These are phyloP conservation scores for Allantophomopsis cytisporea DNA, from an alignment of 2,329 filamentous ascomycete species.

Conservation along the genomic window DNA sequence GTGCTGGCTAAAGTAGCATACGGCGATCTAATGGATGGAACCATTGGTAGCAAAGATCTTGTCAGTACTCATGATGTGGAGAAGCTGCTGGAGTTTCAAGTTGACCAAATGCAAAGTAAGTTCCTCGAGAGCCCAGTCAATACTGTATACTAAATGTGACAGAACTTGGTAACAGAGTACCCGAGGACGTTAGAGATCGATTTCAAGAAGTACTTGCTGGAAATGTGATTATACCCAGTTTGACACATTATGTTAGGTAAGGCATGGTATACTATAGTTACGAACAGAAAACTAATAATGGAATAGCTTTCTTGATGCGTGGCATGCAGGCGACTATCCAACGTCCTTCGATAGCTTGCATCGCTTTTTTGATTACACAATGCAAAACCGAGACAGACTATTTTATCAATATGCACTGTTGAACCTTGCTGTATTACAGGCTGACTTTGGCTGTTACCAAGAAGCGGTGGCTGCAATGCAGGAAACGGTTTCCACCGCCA, in stretches of 20 bases:
- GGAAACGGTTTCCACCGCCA: conserved; percentile 85
- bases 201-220: conserved; percentile 57
- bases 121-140: conserved; percentile 2
- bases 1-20: conserved; percentile 18
- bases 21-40: conserved; percentile 4
- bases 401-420: conserved; percentile 93
- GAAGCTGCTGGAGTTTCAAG: conserved; percentile 72
- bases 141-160: conserved; percentile 11
- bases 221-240: conserved; percentile 53
- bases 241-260: conserved; percentile 64
- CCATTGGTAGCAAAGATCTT: conserved; percentile 7
- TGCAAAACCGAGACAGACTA: conserved; percentile 68
- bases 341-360: conserved; percentile 85
- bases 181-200: conserved; percentile 57
- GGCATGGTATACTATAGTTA: conserved; percentile 5
- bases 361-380: conserved; percentile 93
- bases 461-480: conserved; percentile 92
- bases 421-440: conserved; percentile 85
- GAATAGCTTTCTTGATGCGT: conserved; percentile 73
- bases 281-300: conserved; percentile 3
- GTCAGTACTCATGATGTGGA: conserved; percentile 73
- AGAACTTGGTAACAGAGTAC: conserved; percentile 69
- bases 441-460: conserved; percentile 82
- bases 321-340: conserved; percentile 81
- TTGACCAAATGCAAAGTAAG: conserved; percentile 73